Evolutionary conservation across 2,329 filamentous ascomycete genomes (phyloP), one percentile per base, ranked within the genome.

Genomic region (Botrytis squamosa): DNA sequence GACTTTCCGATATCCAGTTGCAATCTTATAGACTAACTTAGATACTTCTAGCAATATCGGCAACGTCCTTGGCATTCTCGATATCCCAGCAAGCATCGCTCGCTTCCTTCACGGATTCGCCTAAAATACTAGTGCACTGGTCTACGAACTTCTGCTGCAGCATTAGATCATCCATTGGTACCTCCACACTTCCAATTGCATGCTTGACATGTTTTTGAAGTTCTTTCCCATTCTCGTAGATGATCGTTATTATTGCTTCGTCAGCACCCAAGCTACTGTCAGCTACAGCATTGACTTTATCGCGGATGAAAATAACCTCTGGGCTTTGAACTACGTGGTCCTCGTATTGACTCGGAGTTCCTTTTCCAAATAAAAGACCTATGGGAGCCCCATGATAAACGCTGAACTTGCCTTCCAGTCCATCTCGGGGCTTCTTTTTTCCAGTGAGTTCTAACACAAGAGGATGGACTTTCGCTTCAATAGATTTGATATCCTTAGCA

Each of bases 341-440:
- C 8, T 84, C 84, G 78, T 87, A 89, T 77, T 88, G 83, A 8
- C 82, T 82, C 3, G 86, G 87, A 0, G 85, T 86, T 18, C 84
- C 86, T 77, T 86, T 85, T 1, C 86, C 86, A 73, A 84, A 85
- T 2, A 88, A 76, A 14, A 88, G 75, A 0, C 85, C 86, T 7
- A 87, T 83, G 0, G 86, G 86, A n/a, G 82, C 84, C 8, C 85
- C 86, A 75, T 88, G 86, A 75, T 85, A 88, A 33, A 88, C 85
- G 71, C 85, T 87, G 76, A 88, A 89, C 65, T 89, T 88, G 4
- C 81, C 85, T 77, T 87, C 84, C 1, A 88, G 80, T 0, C 86
- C 86, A 69, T 86, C 85, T 71, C 82, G 82, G 0, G 87, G 87
- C 10, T 79, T 80, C 16, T 81, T 84, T 78, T 88, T 87, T 1